phyloP scores from a whole-genome alignment of 768 basidiomycete genomes.

The Polyporus arcularius region DNA sequence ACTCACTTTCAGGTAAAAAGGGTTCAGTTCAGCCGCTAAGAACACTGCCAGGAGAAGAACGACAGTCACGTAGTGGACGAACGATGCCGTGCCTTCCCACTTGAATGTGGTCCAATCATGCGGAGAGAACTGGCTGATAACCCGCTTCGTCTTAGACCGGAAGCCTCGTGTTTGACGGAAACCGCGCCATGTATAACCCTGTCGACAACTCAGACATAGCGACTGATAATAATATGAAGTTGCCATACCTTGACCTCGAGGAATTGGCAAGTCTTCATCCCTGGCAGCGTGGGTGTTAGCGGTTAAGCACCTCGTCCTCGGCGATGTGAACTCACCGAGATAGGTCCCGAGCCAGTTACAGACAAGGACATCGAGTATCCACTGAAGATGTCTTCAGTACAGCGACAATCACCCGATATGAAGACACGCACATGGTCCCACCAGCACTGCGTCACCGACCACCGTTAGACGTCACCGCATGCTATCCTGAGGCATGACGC shows the following conservation, averaged over 20 bases:
- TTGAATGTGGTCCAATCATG: conserved; percentile 88
- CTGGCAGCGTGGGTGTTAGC: conserved; percentile 37
- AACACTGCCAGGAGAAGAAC: conserved; percentile 77
- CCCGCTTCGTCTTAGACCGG: conserved; percentile 76
- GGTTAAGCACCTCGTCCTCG: conserved; percentile 1
- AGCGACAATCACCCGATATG: conserved; percentile 5
- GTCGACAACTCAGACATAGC: conserved; percentile 7
- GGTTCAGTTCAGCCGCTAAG: conserved; percentile 82
- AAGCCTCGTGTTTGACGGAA: conserved; percentile 76
- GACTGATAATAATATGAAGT: neutral
- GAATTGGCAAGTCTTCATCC: conserved; percentile 87
- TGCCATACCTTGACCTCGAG: conserved; percentile 76
- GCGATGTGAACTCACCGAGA: conserved; percentile 49
- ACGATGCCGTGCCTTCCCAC: conserved; percentile 78
- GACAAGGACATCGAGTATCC: conserved; percentile 82
- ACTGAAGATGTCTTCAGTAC: conserved; percentile 45
- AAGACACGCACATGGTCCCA: conserved; percentile 79
- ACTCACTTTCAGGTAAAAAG: conserved; percentile 82
- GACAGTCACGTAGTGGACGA: conserved; percentile 73
- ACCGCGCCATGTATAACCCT: conserved; percentile 89
- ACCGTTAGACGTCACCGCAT: conserved; percentile 10
- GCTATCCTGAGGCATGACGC: conserved; percentile 29
- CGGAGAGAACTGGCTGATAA: conserved; percentile 82
- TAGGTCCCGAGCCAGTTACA: conserved; percentile 91
- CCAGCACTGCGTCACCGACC: conserved; percentile 62